Conservation (phyloP, 257 asterid species). For the Hygrophila difformis region DNA sequence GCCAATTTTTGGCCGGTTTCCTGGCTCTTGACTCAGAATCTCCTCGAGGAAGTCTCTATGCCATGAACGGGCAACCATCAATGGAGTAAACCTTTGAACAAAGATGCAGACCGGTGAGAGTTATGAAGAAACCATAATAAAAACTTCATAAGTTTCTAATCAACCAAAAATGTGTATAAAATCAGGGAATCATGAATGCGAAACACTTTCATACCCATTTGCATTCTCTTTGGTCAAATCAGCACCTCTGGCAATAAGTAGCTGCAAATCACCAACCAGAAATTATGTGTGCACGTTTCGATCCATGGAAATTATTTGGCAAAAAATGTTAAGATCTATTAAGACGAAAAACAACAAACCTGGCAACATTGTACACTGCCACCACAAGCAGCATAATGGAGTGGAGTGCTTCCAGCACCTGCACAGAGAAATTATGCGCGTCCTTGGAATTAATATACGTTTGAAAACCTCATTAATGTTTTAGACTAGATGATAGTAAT, state of each 20-base stretch:
- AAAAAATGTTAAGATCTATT: too few relatives aligned
- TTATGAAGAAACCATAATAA: conserved; percentile 4
- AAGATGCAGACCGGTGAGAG: neutral
- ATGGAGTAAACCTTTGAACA: conserved; percentile 58
- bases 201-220: conserved; percentile 46
- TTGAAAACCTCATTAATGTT: neutral
- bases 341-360: conserved; percentile 21
- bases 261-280: conserved; percentile 31
- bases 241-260: conserved; percentile 70
- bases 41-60: conserved; percentile 70
- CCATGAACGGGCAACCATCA: conserved; percentile 91
- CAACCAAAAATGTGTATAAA: neutral
- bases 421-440: conserved; percentile 6
- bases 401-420: conserved; percentile 95
- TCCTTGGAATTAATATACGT: neutral
- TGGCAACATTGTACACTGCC: conserved; percentile 80
- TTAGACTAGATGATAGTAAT: neutral
- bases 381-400: conserved; percentile 91
- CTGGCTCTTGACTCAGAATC: conserved; percentile 40
- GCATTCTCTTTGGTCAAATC: conserved; percentile 51
- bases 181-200: neutral
- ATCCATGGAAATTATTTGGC: neutral
- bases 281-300: neutral
- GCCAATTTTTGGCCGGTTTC: conserved; percentile 27
- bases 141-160: conserved; percentile 11